Conservation (phyloP, 2,329 filamentous ascomycete species). For the Scorias spongiosa region DNA sequence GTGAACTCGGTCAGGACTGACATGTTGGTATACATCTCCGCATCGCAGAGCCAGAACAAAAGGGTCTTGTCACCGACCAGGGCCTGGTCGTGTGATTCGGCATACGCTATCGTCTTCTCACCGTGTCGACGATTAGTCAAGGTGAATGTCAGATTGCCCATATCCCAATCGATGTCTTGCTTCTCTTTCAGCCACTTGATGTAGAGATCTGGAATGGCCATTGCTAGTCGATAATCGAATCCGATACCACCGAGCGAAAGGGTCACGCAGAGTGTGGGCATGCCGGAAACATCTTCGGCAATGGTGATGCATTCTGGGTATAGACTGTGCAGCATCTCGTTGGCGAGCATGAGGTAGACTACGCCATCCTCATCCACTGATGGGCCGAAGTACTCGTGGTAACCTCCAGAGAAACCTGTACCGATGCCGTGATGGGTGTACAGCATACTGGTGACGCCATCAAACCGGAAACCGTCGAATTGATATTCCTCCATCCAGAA, state of each 20-base stretch:
- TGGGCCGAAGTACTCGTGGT: constrained; percentile 92
- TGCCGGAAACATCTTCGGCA: constrained; percentile 93
- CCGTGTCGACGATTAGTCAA: constrained; percentile 85
- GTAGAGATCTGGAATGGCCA: constrained; percentile 98
- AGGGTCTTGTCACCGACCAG: constrained; percentile 93
- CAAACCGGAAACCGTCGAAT: constrained; percentile 95
- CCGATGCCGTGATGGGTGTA: constrained; percentile 93
- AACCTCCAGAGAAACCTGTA: constrained; percentile 94
- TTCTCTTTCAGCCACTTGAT: constrained; percentile 97
- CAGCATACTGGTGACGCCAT: constrained; percentile 97
- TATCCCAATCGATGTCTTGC: constrained; percentile 81
- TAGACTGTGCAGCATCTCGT: constrained; percentile 83
- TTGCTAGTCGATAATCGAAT: constrained; percentile 92
- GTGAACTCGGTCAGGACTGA: constrained; percentile 72
- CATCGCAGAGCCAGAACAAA: constrained; percentile 97
- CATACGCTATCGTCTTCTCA: constrained; percentile 97
- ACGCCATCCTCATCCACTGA: constrained; percentile 85
- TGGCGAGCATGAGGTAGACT: constrained; percentile 89
- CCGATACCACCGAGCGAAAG: constrained; percentile 79
- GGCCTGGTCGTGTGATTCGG: constrained; percentile 93
- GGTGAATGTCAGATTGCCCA: constrained; percentile 70
- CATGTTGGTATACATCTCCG: constrained; percentile 97
- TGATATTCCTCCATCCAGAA: constrained; percentile 99
- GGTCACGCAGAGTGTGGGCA: constrained; percentile 88
- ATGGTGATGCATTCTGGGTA: constrained; percentile 83